phyloP scores from a whole-genome alignment of 2,329 filamentous ascomycete species.

The Microsporum ferrugineum region DNA sequence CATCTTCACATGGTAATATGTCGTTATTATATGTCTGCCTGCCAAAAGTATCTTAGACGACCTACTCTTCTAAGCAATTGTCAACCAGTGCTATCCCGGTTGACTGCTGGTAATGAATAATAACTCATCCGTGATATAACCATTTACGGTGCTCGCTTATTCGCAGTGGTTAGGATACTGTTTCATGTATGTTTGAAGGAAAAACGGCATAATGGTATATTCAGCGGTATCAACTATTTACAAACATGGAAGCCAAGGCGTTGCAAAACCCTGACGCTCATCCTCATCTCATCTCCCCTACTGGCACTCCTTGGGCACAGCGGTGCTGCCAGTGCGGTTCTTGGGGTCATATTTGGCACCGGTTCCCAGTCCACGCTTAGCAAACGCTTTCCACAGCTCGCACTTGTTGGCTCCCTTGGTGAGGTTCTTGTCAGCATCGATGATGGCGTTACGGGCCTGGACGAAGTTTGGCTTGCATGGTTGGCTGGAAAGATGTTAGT shows the following conservation, averaged over 20 bases:
- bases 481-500: not conserved
- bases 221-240: not conserved
- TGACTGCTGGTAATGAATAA: no score
- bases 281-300: not conserved
- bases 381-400: slow-evolving; percentile 12
- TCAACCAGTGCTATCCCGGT: no score
- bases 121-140: no score
- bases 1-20: no score
- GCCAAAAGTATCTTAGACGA: no score
- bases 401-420: slow-evolving; percentile 11
- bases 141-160: no score
- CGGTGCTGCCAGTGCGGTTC: not conserved
- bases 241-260: not conserved
- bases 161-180: no score
- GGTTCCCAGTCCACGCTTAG: slow-evolving; percentile 11
- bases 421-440: slow-evolving; percentile 12
- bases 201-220: not conserved
- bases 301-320: not conserved
- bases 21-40: no score
- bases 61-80: no score
- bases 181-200: not conserved
- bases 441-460: slow-evolving; percentile 11
- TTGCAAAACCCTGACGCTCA: not conserved
- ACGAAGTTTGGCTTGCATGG: slow-evolving; percentile 14
- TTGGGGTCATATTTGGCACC: not conserved